Evolutionary conservation across 2,329 filamentous ascomycete species (phyloP).

Genomic region (Penicillium sp.): DNA sequence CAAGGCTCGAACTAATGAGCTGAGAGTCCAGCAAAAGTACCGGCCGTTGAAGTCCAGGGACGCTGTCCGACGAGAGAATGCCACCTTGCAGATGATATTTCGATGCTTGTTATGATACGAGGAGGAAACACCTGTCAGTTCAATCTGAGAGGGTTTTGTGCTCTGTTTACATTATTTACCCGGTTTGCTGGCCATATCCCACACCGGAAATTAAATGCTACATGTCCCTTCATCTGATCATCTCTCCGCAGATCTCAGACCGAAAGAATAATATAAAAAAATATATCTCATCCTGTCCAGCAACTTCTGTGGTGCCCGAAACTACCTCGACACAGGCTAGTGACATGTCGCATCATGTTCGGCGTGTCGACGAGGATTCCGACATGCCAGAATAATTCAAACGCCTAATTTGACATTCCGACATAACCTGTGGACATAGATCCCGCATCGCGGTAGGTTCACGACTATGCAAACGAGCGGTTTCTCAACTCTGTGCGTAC

Average conservation of each 20-base stretch:
- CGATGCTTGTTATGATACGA: not conserved
- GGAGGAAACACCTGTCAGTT: not conserved
- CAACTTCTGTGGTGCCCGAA: not conserved
- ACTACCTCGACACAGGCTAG: constrained; percentile 8
- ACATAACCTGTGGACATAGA: no score
- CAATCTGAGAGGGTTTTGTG: not conserved
- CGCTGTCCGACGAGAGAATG: not conserved
- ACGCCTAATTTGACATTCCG: constrained; percentile 4
- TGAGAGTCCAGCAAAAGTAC: not conserved
- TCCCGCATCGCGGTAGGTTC: no score
- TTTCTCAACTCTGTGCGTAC: no score
- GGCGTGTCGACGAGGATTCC: not conserved
- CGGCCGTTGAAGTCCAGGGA: not conserved
- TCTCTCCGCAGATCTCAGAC: constrained; percentile 18
- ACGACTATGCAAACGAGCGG: no score
- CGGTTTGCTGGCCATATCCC: not conserved
- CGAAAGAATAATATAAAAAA: constrained; percentile 5
- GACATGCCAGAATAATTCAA: constrained; percentile 13
- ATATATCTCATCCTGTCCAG: constrained; percentile 2
- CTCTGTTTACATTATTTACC: not conserved
- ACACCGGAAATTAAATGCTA: not conserved
- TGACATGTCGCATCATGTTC: constrained; percentile 1
- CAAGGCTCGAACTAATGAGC: not conserved
- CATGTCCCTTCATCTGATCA: not conserved
- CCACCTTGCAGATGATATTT: not conserved